Percentiles rank a stretch among this genome's conserved stretches.
Evolutionary conservation across 108 stramenopile genomes (phyloP).

Genomic region (Conticribra guillardii): DNA sequence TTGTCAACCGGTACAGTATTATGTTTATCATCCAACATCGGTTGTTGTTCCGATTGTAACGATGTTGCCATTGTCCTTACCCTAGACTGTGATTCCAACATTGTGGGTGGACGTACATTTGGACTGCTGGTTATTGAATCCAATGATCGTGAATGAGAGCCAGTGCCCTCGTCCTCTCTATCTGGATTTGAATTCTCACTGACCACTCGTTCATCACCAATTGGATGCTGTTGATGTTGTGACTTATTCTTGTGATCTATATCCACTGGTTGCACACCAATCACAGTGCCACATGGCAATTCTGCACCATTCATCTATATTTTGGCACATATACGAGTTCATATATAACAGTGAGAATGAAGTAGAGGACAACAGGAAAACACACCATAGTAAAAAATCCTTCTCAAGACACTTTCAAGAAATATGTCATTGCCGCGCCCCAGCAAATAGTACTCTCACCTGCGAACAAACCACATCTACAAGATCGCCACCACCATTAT

Average conservation of each 20-base stretch:
- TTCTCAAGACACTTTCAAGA: background rate
- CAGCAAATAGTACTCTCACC: conserved; percentile 48
- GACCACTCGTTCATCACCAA: no score
- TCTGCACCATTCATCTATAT: conserved; percentile 71
- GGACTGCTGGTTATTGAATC: no score
- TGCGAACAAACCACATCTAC: conserved; percentile 72
- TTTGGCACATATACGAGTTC: background rate
- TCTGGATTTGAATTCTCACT: no score
- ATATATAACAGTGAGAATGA: background rate
- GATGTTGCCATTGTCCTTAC: no score
- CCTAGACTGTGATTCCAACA: no score
- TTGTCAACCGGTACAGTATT: no score
- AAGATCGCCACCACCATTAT: conserved; percentile 34
- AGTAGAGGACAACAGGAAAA: background rate
- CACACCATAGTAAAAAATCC: background rate
- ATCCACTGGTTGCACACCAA: conserved; percentile 67
- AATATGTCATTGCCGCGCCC: background rate
- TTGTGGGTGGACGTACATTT: no score
- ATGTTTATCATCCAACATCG: no score
- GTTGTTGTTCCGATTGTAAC: no score
- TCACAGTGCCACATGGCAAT: conserved; percentile 57
- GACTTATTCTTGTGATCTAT: conserved; percentile 46
- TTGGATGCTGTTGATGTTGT: no score
- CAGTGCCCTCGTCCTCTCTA: no score
- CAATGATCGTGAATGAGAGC: no score